phyloP scores from a whole-genome alignment of 768 basidiomycete species.

The Tulasnella sp. region DNA sequence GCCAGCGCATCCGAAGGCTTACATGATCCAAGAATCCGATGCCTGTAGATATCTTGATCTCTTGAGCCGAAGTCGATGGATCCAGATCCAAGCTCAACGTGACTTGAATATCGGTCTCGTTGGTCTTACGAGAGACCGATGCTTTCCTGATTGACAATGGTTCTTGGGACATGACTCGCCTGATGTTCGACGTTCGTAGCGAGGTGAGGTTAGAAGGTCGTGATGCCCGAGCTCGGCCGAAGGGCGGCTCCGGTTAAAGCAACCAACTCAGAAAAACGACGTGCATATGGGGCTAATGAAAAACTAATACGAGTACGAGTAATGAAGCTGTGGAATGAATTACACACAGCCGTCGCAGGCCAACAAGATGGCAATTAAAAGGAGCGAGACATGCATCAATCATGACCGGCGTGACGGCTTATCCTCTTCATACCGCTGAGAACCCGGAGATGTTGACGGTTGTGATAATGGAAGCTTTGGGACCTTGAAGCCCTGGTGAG shows the following conservation, averaged over 20 bases:
- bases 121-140: slow-evolving; percentile 70
- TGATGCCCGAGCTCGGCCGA: slow-evolving; percentile 1
- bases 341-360: too few species aligned
- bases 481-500: slow-evolving; percentile 39
- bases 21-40: slow-evolving; percentile 99
- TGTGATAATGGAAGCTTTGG: slow-evolving; percentile 19
- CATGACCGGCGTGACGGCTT: background rate
- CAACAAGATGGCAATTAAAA: too few species aligned
- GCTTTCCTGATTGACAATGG: slow-evolving; percentile 30
- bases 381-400: too few species aligned
- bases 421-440: slow-evolving; percentile 8
- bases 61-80: slow-evolving; percentile 49
- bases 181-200: background rate
- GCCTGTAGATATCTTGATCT: slow-evolving; percentile 80
- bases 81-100: slow-evolving; percentile 69
- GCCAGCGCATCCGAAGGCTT: slow-evolving; percentile 23
- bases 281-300: too few species aligned
- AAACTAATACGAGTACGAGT: too few species aligned
- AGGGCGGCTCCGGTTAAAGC: background rate
- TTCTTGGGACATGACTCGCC: slow-evolving; percentile 3
- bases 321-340: too few species aligned
- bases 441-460: background rate
- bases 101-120: slow-evolving; percentile 85
- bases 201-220: background rate
- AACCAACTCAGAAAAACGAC: too few species aligned